Evolutionary conservation across 306 rosid genomes (phyloP), one percentile per base, ranked within the genome.

Genomic region (Alnus rubra): DNA sequence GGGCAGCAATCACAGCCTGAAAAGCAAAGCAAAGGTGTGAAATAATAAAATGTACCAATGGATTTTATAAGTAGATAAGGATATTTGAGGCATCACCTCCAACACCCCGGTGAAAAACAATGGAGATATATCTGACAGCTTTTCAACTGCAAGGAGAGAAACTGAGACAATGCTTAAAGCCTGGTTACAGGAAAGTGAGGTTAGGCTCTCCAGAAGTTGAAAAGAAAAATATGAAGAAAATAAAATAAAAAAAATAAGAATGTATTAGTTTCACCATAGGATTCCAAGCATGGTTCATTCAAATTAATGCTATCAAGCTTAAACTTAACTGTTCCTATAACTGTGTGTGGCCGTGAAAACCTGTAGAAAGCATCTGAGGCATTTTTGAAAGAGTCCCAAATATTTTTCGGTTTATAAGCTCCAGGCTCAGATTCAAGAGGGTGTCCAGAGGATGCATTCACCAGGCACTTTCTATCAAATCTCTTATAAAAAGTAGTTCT

Each of bases 321-420:
- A 47, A 78, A 85, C 99, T 87, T 83, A 91, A 93, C 98, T 82
- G 98, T 91, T 84, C 99, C 99, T 68, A 95, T 89, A 80, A 95
- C 96, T 55, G 99, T 93, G 85, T 95, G 98, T 4, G 99, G 99
- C 88, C 98, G 83, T 49, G 97, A 95, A 88, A 95, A 95, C 88
- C 98, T 84, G 80, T 95, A 93, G 84, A 95, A 95, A 82, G 93
- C 92, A 92, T 89, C 91, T 58, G 82, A 52, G 69, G 81, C 85
- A 69, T 74, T 75, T 81, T 47, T 88, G 59, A 74, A n/a, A 59
- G 88, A 15, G 78, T 69, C 73, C 87, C 81, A 75, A 79, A 77
- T 44, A 65, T 59, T 83, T 86, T 89, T 88, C 14, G 84, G 42
- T 80, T 82, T 84, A 83, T 81, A 82, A 73, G 86, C 87, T 76